A percentile compares a stretch with the other conserved stretches of the same genome.
These are phyloP conservation scores for Iris pallida DNA, from an alignment of 116 monocot species.

Conservation along the genomic window DNA sequence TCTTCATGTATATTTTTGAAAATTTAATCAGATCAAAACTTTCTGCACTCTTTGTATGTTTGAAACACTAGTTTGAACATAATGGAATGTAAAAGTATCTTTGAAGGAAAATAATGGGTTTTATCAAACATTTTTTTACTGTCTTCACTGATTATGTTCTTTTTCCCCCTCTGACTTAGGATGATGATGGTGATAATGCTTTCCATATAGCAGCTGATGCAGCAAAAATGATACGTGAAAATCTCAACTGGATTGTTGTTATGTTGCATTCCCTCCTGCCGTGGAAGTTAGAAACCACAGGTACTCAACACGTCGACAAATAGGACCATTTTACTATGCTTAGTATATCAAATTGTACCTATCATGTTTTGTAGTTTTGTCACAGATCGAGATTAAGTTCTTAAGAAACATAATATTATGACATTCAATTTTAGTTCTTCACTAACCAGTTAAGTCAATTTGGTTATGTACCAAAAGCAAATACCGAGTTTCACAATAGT, in stretches of 20 bases:
- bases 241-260: constrained; percentile 87
- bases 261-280: constrained; percentile 82
- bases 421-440: not conserved
- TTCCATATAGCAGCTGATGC: constrained; percentile 99
- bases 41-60: no score
- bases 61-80: no score
- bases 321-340: not conserved
- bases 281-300: constrained; percentile 97
- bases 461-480: no score
- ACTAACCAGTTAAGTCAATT: no score
- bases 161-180: constrained; percentile 40
- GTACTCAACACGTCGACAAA: constrained; percentile 5
- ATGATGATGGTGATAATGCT: constrained; percentile 99
- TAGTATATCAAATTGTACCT: not conserved
- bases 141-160: not conserved
- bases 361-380: not conserved
- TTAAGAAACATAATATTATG: not conserved
- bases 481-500: no score
- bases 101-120: no score
- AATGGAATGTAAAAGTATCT: no score
- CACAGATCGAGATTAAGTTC: not conserved
- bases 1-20: no score
- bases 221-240: constrained; percentile 98
- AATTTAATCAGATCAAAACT: no score
- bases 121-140: no score